Conservation (phyloP, 2,329 filamentous ascomycete species). For the Massarina eburnea region DNA sequence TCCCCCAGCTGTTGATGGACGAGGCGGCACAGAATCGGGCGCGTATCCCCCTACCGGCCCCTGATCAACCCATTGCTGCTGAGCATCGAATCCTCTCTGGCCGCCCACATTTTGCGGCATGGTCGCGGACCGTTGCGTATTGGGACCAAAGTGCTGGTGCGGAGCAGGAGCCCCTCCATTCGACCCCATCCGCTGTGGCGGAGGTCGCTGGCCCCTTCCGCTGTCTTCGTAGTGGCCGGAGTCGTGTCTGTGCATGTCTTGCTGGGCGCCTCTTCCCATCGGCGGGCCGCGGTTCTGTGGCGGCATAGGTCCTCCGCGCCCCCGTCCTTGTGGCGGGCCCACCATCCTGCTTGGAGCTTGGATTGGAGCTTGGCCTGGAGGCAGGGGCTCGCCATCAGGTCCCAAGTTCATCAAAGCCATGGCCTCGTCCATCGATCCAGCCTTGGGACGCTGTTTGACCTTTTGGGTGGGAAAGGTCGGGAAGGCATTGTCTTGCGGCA, state of each 20-base stretch:
- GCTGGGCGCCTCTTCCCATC: slow-evolving; percentile 20
- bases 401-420: slow-evolving; percentile 41
- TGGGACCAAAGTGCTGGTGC: slow-evolving; percentile 31
- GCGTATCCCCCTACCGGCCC: slow-evolving; percentile 38
- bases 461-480: slow-evolving; percentile 46
- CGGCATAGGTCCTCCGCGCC: slow-evolving; percentile 20
- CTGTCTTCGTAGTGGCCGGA: slow-evolving; percentile 38
- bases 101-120: slow-evolving; percentile 37
- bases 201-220: slow-evolving; percentile 25
- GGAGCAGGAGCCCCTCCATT: slow-evolving; percentile 31
- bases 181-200: slow-evolving; percentile 25
- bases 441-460: slow-evolving; percentile 25
- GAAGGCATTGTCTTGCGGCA: slow-evolving; percentile 51
- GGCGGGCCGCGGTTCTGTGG: slow-evolving; percentile 25
- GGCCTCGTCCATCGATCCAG: slow-evolving; percentile 32
- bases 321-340: slow-evolving; percentile 23
- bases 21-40: slow-evolving; percentile 38
- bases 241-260: slow-evolving; percentile 32
- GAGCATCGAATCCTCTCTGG: slow-evolving; percentile 17
- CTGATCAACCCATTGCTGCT: slow-evolving; percentile 39
- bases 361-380: neutral
- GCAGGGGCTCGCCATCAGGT: slow-evolving; percentile 12
- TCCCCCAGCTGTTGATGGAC: slow-evolving; percentile 41
- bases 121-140: slow-evolving; percentile 39
- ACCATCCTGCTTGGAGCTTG: slow-evolving; percentile 17